Percentiles rank a stretch among this genome's conserved stretches.
phyloP scores from a whole-genome alignment of 2,329 filamentous ascomycete genomes.

The Stagonosporopsis cucurbitacearum region DNA sequence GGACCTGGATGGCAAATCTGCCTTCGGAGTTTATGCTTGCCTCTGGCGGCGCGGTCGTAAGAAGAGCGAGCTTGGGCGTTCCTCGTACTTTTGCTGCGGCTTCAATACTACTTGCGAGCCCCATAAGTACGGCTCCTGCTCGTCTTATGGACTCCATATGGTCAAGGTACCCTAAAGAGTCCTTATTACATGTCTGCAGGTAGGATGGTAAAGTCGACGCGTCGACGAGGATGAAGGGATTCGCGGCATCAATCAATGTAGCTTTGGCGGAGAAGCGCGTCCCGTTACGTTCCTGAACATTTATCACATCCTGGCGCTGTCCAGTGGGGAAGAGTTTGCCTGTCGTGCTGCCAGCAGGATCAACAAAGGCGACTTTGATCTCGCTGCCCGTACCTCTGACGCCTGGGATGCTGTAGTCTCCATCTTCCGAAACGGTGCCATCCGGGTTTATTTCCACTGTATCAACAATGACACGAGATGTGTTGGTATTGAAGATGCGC shows the following conservation, averaged over 20 bases:
- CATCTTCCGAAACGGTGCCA: constrained; percentile 50
- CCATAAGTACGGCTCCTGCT: constrained; percentile 65
- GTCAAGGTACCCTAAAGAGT: constrained; percentile 54
- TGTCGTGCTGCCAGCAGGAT: constrained; percentile 69
- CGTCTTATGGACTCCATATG: constrained; percentile 64
- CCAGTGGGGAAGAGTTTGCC: constrained; percentile 67
- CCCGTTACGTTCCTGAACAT: constrained; percentile 23
- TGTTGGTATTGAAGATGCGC: constrained; percentile 73
- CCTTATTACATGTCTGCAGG: constrained; percentile 51
- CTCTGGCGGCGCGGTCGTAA: constrained; percentile 44
- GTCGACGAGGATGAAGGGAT: constrained; percentile 68
- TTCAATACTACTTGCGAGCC: constrained; percentile 55
- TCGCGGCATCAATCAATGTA: constrained; percentile 68
- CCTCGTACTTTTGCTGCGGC: constrained; percentile 53
- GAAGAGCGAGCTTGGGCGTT: constrained; percentile 67
- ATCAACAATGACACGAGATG: constrained; percentile 63
- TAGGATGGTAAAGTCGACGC: constrained; percentile 59
- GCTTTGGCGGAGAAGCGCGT: constrained; percentile 51
- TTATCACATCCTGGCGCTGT: constrained; percentile 57
- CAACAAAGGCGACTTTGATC: constrained; percentile 65
- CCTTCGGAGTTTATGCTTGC: background rate
- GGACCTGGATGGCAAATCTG: constrained; percentile 26
- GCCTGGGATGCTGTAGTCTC: constrained; percentile 67
- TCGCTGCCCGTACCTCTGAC: constrained; percentile 64
- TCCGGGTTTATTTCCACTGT: constrained; percentile 59